phyloP scores from a whole-genome alignment of 2,329 filamentous ascomycete genomes.

The Alternaria metachromatica region DNA sequence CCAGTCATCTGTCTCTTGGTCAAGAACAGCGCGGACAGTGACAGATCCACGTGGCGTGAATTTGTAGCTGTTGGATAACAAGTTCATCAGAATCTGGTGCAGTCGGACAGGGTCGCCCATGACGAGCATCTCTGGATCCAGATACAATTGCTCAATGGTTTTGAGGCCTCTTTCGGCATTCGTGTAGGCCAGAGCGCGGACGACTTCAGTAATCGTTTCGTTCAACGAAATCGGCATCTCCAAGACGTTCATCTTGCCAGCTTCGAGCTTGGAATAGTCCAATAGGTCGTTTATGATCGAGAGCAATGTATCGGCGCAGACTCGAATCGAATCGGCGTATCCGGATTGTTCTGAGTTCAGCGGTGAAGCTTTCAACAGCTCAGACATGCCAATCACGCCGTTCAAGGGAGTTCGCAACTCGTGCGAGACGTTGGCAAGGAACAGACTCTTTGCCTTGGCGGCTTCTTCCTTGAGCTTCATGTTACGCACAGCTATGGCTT shows the following conservation, averaged over 20 bases:
- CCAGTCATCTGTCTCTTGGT: constrained; percentile 71
- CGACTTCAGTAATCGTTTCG: constrained; percentile 69
- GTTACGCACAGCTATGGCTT: constrained; percentile 77
- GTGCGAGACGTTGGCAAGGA: constrained; percentile 63
- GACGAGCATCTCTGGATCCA: constrained; percentile 62
- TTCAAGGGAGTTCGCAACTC: constrained; percentile 66
- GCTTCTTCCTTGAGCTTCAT: constrained; percentile 84
- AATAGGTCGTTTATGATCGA: constrained; percentile 62
- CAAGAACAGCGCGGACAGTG: constrained; percentile 78
- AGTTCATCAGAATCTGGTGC: constrained; percentile 70
- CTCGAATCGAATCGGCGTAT: constrained; percentile 68
- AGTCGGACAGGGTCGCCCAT: constrained; percentile 60
- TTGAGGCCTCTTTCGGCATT: constrained; percentile 66
- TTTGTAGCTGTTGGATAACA: constrained; percentile 92
- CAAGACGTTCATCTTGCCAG: constrained; percentile 67
- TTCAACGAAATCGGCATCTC: constrained; percentile 57
- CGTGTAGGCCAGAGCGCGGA: constrained; percentile 68
- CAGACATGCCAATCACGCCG: constrained; percentile 64
- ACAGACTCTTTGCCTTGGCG: constrained; percentile 82
- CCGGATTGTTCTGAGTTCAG: constrained; percentile 65
- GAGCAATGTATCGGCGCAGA: constrained; percentile 65
- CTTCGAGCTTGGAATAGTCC: constrained; percentile 61
- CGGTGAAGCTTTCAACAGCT: constrained; percentile 65
- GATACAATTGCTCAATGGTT: constrained; percentile 63
- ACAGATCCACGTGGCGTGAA: constrained; percentile 89